Evolutionary conservation across 257 asterid genomes (phyloP), one percentile per base, ranked within the genome.

Genomic region (Lycium ferocissimum): DNA sequence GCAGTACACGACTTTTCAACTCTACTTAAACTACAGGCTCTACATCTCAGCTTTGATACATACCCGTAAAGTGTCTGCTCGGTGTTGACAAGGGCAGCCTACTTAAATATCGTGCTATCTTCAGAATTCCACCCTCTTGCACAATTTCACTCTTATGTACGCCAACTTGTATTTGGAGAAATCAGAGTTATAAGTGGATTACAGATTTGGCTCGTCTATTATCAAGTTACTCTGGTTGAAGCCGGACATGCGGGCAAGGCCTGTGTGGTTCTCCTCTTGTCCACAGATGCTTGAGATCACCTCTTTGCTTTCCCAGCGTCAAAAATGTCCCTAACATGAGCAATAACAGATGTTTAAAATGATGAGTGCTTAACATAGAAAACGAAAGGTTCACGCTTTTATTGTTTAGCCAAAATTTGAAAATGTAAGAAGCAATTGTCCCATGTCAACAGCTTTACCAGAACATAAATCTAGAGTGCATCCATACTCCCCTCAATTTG

Each of bases 251-350:
- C 4, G 92, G 93, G 67, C 99, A 97, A 57, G 89, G 92, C 56
- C 95, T 88, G n/a, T 91, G 93, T 3, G 99, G 99, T 83, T 94
- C 98, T 37, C 99, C 99, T 83, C 89, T 91, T 14, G 92, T 88
- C 99, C 99, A 97, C 9, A 94, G 84, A 83, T 90, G 92, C 94
- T 91, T 90, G 85, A 94, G 87, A 45, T 94, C 98, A 22, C 99
- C 99, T 86, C 94, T 94, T 92, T 91, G 90, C 89, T 87, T 91
- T 43, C 93, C 99, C 83, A 94, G 54, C 2, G 92, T 72, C 85
- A 97, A 89, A 89, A 97, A 87, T 1, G 99, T 92, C 51, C 99
- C 99, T 97, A 91, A 82, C 86, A 84, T n/a, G 76, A 86, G 12
- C 14, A 62, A 75, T 58, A 38, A 59, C 18, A 81, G 8, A 35